Evolutionary conservation across 2,329 filamentous ascomycete genomes (phyloP).

Genomic region (Calonectria pteridis): DNA sequence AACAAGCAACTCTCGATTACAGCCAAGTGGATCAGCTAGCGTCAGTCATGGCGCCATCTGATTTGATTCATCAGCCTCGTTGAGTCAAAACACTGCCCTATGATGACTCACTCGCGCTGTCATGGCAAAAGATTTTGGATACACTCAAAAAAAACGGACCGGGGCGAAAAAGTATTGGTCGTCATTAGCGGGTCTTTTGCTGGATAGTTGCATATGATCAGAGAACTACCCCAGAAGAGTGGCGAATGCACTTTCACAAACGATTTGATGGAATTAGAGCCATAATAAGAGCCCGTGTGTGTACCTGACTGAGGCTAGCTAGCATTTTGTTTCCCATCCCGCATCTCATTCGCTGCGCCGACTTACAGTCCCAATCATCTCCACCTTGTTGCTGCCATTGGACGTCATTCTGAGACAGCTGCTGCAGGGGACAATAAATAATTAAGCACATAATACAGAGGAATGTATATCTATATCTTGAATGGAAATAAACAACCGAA

Average conservation of each 20-base stretch:
- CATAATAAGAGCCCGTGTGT: background rate
- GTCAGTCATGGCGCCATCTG: background rate
- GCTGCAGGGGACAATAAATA: background rate
- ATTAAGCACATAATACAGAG: background rate
- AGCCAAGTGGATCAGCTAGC: background rate
- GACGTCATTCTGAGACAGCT: background rate
- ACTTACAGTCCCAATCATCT: background rate
- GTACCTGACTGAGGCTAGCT: background rate
- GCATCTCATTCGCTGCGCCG: background rate
- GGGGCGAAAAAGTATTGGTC: background rate
- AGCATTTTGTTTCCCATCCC: background rate
- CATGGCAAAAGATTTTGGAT: background rate
- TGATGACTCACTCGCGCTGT: conserved; percentile 13
- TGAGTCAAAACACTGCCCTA: conserved; percentile 1
- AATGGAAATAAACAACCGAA: background rate
- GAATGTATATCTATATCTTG: background rate
- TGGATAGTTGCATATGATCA: conserved; percentile 19
- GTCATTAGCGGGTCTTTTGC: conserved; percentile 13
- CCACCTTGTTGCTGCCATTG: background rate
- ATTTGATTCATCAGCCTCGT: conserved; percentile 19
- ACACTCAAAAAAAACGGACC: background rate
- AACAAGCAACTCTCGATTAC: background rate
- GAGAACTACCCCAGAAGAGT: background rate
- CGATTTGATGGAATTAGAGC: background rate
- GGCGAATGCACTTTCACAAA: background rate